Percentiles rank a stretch among this genome's conserved stretches.
These are phyloP conservation scores for Spergularia marina DNA, from an alignment of 148 eudicot species.

Conservation along the genomic window DNA sequence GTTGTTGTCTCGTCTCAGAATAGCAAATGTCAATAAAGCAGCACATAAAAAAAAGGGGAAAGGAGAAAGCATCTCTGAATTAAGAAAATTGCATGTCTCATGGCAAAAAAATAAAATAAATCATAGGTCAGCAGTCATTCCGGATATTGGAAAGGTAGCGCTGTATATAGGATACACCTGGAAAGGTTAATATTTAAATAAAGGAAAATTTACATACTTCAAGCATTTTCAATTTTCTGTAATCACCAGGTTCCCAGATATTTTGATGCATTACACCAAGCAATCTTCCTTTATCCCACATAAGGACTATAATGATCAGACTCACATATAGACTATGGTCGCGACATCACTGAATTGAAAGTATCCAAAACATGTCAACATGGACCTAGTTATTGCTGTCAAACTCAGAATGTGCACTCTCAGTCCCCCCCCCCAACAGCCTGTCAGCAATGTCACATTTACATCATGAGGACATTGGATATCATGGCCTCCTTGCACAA, in stretches of 20 bases:
- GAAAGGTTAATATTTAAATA: too few species aligned
- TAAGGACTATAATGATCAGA: background rate
- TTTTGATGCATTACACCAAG: background rate
- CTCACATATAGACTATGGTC: too few species aligned
- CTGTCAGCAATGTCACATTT: background rate
- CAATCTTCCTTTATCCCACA: background rate
- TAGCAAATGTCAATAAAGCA: background rate
- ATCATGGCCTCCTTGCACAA: background rate
- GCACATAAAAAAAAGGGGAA: too few species aligned
- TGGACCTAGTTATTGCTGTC: too few species aligned
- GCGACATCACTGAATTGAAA: too few species aligned
- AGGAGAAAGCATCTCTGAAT: too few species aligned
- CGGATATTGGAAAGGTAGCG: background rate
- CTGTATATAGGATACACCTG: too few species aligned
- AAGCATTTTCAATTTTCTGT: background rate
- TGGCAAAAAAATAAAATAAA: background rate
- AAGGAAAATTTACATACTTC: background rate
- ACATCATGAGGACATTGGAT: background rate
- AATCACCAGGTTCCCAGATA: background rate
- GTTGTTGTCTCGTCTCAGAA: background rate
- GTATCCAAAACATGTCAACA: too few species aligned
- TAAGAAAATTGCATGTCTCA: too few species aligned
- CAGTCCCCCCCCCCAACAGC: background rate
- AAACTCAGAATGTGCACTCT: slow-evolving; percentile 1
- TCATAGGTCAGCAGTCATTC: background rate